Evolutionary conservation across 257 asterid genomes (phyloP), one percentile per base, ranked within the genome.

Genomic region (Solanum peruvianum): DNA sequence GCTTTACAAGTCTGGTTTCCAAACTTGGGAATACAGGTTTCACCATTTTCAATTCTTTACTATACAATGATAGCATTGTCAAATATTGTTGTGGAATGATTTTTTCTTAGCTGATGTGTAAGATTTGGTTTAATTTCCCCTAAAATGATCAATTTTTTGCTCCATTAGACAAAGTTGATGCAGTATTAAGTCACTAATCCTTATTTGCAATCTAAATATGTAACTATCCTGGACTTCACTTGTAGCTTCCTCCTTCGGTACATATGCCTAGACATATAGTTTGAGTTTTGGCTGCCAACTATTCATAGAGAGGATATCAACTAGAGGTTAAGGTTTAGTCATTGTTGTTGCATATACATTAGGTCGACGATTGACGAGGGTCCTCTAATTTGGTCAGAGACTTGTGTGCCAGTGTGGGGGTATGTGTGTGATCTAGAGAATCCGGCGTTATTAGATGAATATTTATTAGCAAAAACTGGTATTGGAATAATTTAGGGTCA

Each of bases 1-100:
- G 41, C 97, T 97, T 82, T 97, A 95, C 91, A 95, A 96, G 89
- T 90, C 99, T 75, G 99, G 99, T 35, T 97, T 97, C 88, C 99
- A 97, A 86, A 96, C 99, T 72, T 97, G 99, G 99, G 99, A 97
- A 88, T 97, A 97, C 93, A 95, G 99, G 99, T 95, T 58, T 44
- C 31, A 14, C 49, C 87, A 52, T 78, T 27, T 78, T 80, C 66
- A 47, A 47, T 27, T 27, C 14, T 49, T 20, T 27, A 27, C 42
- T 78, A 27, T 7, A 45, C 62, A 44, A 27, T 44, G 20, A 44
- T 42, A 14, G 39, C 83, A 76, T 42, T n/a, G 37, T 15, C 8
- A 78, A 45, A 27, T 78, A 23, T 45, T 78, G 84, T 1, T 27
- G 10, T 49, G 7, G 21, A 80, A 80, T 80, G 23, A 16, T 5